phyloP scores from a whole-genome alignment of 768 basidiomycete genomes.

The Boletus barrowsii region DNA sequence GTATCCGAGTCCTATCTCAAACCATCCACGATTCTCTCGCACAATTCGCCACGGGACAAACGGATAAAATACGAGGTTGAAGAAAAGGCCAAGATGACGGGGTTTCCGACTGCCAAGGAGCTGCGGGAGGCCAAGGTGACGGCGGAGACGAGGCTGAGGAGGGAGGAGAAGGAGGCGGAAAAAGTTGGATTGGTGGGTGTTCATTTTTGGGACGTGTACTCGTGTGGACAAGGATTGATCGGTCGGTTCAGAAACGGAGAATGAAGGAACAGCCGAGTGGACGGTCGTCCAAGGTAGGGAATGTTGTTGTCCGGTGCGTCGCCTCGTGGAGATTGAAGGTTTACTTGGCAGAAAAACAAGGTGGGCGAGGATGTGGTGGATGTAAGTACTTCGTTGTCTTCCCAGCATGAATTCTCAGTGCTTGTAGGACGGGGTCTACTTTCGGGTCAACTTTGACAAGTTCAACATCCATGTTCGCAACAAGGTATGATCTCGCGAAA shows the following conservation, averaged over 20 bases:
- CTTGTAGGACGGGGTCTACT: conserved; percentile 63
- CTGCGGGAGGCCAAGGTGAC: conserved; percentile 67
- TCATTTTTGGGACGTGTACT: not conserved
- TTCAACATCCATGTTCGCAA: conserved; percentile 88
- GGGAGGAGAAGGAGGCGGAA: conserved; percentile 73
- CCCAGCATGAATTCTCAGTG: not conserved
- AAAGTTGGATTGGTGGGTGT: conserved; percentile 65
- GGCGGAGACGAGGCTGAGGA: conserved; percentile 58
- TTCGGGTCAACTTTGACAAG: conserved; percentile 86
- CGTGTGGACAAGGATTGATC: conserved; percentile 12
- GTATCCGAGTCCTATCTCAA: conserved; percentile 74
- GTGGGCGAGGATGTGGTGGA: conserved; percentile 58
- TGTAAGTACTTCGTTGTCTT: conserved; percentile 42
- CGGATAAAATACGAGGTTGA: conserved; percentile 78
- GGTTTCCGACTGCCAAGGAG: conserved; percentile 80
- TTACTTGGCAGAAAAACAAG: conserved; percentile 40
- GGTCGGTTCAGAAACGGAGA: conserved; percentile 57
- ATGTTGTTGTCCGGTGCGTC: not conserved
- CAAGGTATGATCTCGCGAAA: conserved; percentile 46
- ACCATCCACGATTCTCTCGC: conserved; percentile 73
- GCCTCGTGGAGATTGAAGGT: conserved; percentile 17
- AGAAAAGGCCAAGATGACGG: conserved; percentile 67
- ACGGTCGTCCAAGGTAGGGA: conserved; percentile 52
- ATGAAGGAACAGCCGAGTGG: conserved; percentile 43
- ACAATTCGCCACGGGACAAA: conserved; percentile 77